Evolutionary conservation across 139 green algal species (phyloP).

Genomic region (Tetradesmus lagerheimii): DNA sequence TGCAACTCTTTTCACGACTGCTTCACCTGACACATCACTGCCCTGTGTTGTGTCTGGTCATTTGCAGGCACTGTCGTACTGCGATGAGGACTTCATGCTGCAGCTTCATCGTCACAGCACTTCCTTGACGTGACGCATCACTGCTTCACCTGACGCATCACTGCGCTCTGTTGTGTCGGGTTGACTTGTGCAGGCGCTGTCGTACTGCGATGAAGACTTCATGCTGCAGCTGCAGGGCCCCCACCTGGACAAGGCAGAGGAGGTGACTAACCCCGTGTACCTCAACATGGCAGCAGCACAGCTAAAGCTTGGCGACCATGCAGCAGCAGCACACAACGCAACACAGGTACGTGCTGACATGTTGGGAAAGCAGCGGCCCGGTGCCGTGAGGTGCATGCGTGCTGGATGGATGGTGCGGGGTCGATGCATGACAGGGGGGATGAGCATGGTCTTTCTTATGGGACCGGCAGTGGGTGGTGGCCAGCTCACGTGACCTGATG

Average conservation of each 20-base stretch:
- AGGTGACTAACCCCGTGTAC: slow-evolving; percentile 59
- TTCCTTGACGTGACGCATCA: too few species aligned
- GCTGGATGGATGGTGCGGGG: too few species aligned
- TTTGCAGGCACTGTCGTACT: slow-evolving; percentile 75
- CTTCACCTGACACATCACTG: too few species aligned
- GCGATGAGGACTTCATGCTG: slow-evolving; percentile 88
- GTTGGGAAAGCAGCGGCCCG: too few species aligned
- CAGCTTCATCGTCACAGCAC: too few species aligned
- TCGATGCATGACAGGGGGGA: too few species aligned
- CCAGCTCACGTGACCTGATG: too few species aligned
- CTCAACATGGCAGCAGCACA: slow-evolving; percentile 81
- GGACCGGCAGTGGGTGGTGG: too few species aligned
- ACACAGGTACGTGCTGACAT: slow-evolving; percentile 49
- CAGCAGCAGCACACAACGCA: slow-evolving; percentile 68
- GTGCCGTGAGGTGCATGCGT: too few species aligned
- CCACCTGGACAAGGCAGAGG: slow-evolving; percentile 72
- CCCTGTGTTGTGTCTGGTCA: background rate
- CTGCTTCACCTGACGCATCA: too few species aligned
- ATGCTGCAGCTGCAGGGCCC: slow-evolving; percentile 84
- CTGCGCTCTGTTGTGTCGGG: background rate
- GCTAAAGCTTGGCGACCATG: slow-evolving; percentile 70
- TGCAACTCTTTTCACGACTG: too few species aligned
- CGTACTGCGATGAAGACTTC: slow-evolving; percentile 86
- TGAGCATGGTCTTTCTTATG: too few species aligned
- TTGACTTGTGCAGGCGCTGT: slow-evolving; percentile 67